Conservation (phyloP, 495 filamentous ascomycete genomes). For the Chlorociboria aeruginascens region DNA sequence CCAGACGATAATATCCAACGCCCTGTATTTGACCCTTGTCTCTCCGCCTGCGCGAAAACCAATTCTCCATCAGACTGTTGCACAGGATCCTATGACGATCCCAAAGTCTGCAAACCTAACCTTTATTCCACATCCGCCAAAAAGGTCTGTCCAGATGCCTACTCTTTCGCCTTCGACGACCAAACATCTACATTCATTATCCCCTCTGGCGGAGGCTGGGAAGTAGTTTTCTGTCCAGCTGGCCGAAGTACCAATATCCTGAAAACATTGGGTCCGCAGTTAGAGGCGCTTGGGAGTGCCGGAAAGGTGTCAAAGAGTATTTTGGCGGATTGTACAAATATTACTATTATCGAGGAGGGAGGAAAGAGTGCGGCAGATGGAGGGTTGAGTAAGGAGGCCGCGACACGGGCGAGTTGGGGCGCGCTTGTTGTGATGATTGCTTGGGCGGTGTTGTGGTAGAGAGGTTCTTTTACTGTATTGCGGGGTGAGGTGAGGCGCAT, state of each 20-base stretch:
- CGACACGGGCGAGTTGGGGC: conserved; percentile 8
- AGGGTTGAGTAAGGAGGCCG: conserved; percentile 3
- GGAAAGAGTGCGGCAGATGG: conserved; percentile 5
- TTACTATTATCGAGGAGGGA: conserved; percentile 14
- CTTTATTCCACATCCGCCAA: conserved; percentile 54
- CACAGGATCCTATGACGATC: conserved; percentile 45
- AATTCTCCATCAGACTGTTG: conserved; percentile 53
- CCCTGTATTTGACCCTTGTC: conserved; percentile 61
- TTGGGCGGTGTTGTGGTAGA: conserved; percentile 11
- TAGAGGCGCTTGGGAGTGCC: conserved; percentile 15
- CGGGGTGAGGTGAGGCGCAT: conserved; percentile 1
- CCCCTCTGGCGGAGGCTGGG: conserved; percentile 57
- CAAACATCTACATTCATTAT: conserved; percentile 63
- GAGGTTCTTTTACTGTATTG: background rate
- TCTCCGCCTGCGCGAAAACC: conserved; percentile 53
- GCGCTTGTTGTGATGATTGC: conserved; percentile 19
- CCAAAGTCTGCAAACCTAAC: conserved; percentile 45
- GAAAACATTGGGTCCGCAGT: conserved; percentile 31
- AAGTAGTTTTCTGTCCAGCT: conserved; percentile 63
- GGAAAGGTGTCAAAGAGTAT: conserved; percentile 7
- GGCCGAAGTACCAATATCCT: conserved; percentile 62
- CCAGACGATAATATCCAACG: conserved; percentile 55
- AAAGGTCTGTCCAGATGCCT: conserved; percentile 68
- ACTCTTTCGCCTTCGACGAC: conserved; percentile 72
- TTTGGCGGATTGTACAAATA: conserved; percentile 12